Evolutionary conservation across 306 rosid genomes (phyloP).

Genomic region (Adenanthera pavonina): DNA sequence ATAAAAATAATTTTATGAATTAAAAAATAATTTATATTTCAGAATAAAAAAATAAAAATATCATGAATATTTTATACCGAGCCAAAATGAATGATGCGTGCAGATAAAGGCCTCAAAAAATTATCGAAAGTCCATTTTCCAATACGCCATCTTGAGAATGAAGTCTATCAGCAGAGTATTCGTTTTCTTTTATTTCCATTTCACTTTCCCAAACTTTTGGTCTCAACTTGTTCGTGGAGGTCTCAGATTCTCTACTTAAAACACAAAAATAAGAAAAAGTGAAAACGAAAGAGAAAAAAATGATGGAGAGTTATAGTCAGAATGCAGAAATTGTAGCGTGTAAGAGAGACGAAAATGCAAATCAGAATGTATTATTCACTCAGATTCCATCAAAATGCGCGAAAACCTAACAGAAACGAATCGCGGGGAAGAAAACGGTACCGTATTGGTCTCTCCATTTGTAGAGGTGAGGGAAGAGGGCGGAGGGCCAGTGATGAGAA

Average conservation of each 20-base stretch:
- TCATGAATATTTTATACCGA: no score
- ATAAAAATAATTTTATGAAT: no score
- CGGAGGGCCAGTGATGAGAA: slow-evolving; percentile 58
- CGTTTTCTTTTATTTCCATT: no score
- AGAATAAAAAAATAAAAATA: no score
- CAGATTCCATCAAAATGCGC: background rate
- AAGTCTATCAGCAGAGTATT: background rate
- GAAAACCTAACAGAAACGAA: background rate
- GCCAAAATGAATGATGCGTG: background rate
- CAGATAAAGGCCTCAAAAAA: background rate
- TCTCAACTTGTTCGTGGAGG: background rate
- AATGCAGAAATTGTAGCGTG: background rate
- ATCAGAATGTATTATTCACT: background rate
- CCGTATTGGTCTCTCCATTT: slow-evolving; percentile 67
- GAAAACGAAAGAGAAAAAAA: background rate
- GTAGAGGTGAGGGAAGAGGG: slow-evolving; percentile 53
- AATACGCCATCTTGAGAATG: no score
- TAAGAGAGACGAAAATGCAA: background rate
- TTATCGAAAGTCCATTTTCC: background rate
- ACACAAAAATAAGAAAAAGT: no score
- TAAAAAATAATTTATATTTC: no score
- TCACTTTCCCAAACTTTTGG: background rate
- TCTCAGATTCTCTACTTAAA: background rate
- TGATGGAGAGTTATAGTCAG: no score
- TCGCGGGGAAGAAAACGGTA: background rate